Evolutionary conservation across 768 basidiomycete genomes (phyloP), one percentile per base, ranked within the genome.

Genomic region (Suillus brevipes): DNA sequence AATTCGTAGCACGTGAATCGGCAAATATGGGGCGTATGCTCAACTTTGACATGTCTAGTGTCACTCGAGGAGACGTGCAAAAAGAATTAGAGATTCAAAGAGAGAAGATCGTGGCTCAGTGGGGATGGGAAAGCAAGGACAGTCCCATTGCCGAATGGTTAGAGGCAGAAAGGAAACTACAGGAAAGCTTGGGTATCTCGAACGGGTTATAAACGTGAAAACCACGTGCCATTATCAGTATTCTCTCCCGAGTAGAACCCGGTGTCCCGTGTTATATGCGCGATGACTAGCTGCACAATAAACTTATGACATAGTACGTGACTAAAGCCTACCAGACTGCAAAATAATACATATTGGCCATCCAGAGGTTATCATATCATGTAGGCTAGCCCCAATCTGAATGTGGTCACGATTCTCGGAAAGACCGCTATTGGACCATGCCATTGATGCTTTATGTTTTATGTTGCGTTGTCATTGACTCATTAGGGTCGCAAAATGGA

Each of bases 41-140:
- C 64, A 62, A 68, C 56, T 71, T 72, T 62, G 49, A 63, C 45
- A n/a, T 47, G n/a, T 60, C 65, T 52, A 65, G 64, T 28, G 14
- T 28, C 18, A 65, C 58, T 43, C 36, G 56, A 37, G 52, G 23
- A 40, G 14, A 61, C 10, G 50, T 23, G 47, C 34, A 10, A 37
- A 56, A 64, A 34, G 58, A 66, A 40, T 42, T 72, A n/a, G 50
- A 66, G 3, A 42, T 28, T 20, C 56, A 68, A 28, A 65, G 57
- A 34, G 28, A 42, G 37, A 61, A 55, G 37, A 65, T 73, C 14
- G 40, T 56, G 8, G 59, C 62, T 37, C 57, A 68, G 55, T 73
- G 47, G 47, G 13, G 25, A 23, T 49, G 47, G 47, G 47, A 23
- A 23, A 6, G 23, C 13, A 25, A 25, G 6, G 23, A 25, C 13